Conservation (phyloP, 345 rosid genomes). For the Garcia nutans region DNA sequence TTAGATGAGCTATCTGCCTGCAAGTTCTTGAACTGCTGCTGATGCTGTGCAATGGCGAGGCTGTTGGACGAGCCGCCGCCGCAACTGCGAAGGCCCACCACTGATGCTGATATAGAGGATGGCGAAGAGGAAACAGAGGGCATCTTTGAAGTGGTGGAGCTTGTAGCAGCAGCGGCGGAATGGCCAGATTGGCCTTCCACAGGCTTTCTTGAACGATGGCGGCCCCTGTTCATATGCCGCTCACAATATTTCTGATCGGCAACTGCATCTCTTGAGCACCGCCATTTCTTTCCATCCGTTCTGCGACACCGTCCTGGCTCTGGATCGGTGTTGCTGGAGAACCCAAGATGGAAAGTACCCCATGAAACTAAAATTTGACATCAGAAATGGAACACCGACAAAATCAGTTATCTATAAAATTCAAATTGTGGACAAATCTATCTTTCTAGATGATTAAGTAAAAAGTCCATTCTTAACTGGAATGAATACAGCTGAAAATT, state of each 20-base stretch:
- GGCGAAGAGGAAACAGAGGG: constrained; percentile 20
- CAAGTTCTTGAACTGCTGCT: constrained; percentile 50
- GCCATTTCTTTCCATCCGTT: constrained; percentile 90
- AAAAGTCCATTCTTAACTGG: background rate
- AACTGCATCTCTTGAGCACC: constrained; percentile 85
- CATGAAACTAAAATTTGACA: constrained; percentile 46
- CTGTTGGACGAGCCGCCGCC: constrained; percentile 44
- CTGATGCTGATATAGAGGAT: constrained; percentile 26
- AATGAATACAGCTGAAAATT: background rate
- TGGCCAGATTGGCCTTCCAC: constrained; percentile 66
- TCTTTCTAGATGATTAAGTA: background rate
- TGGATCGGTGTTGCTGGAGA: constrained; percentile 53
- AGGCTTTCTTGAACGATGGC: constrained; percentile 98
- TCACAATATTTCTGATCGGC: constrained; percentile 82
- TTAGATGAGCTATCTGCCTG: constrained; percentile 37
- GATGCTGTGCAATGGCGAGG: constrained; percentile 39
- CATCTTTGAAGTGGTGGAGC: constrained; percentile 25
- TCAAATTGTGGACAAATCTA: too few species aligned
- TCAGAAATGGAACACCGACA: background rate
- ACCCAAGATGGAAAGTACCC: constrained; percentile 64
- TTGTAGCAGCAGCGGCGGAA: constrained; percentile 33
- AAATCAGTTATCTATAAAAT: background rate
- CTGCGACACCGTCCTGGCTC: constrained; percentile 84
- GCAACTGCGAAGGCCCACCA: constrained; percentile 26
- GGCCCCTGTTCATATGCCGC: constrained; percentile 83